These are phyloP conservation scores for Tylopilus intermedius DNA, from an alignment of 768 basidiomycete species.

Conservation along the genomic window DNA sequence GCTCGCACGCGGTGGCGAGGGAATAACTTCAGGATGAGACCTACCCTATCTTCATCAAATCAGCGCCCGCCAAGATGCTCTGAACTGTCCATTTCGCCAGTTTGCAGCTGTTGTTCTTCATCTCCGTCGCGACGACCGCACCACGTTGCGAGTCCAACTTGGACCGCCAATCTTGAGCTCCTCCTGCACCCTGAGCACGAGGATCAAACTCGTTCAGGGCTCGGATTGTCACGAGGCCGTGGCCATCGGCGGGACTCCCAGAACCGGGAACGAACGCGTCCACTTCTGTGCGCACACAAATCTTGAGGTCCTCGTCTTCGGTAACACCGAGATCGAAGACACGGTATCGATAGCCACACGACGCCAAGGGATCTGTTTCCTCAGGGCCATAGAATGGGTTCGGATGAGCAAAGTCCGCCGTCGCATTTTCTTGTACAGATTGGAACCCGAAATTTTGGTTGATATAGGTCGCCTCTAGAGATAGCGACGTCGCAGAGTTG, in stretches of 20 bases:
- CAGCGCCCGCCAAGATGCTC: conserved; percentile 90
- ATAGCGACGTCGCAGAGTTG: conserved; percentile 89
- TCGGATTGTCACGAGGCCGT: conserved; percentile 84
- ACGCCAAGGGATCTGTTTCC: conserved; percentile 92
- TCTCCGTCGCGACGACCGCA: conserved; percentile 97
- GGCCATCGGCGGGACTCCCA: conserved; percentile 61
- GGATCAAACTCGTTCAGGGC: conserved; percentile 97
- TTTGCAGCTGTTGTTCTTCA: conserved; percentile 99
- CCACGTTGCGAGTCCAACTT: conserved; percentile 95
- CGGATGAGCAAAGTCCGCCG: conserved; percentile 74
- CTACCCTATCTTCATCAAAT: conserved; percentile 95
- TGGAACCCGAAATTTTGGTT: conserved; percentile 99
- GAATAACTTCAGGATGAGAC: conserved; percentile 24
- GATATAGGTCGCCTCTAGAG: conserved; percentile 96
- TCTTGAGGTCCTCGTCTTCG: conserved; percentile 85
- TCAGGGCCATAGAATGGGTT: conserved; percentile 96
- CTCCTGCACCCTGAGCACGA: conserved; percentile 82
- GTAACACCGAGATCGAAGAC: conserved; percentile 88
- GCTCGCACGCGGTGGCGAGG: not conserved
- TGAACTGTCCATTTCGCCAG: conserved; percentile 97
- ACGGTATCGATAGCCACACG: conserved; percentile 94
- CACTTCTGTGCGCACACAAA: conserved; percentile 94
- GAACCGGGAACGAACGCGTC: conserved; percentile 74
- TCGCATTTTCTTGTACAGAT: conserved; percentile 70
- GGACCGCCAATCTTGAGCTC: conserved; percentile 98